A percentile compares a stretch with the other conserved stretches of the same genome.
Conservation (phyloP, 306 rosid species). For the Castanea crenata region DNA sequence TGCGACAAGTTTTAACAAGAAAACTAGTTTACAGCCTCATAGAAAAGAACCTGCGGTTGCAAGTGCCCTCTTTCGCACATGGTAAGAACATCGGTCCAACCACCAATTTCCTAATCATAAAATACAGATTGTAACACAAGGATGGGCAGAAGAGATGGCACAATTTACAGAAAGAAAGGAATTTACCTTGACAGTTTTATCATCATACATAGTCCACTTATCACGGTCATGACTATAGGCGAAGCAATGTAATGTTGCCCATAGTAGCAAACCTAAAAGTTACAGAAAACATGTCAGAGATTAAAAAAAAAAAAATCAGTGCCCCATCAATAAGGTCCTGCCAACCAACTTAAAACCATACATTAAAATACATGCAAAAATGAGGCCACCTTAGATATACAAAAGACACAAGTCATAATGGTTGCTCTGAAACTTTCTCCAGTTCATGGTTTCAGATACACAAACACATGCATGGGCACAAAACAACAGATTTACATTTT, state of each 20-base stretch:
- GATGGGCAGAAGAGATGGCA: slow-evolving; percentile 15
- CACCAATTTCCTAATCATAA: slow-evolving; percentile 72
- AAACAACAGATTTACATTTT: not conserved
- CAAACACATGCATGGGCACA: not conserved
- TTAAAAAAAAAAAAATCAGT: not conserved
- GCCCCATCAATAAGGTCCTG: not conserved
- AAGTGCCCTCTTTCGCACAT: slow-evolving; percentile 91
- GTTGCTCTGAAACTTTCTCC: not conserved
- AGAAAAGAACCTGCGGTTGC: slow-evolving; percentile 98
- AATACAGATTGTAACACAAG: slow-evolving; percentile 15
- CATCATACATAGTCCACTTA: slow-evolving; percentile 93
- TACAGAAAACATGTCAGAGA: slow-evolving; percentile 21
- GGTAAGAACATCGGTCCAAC: slow-evolving; percentile 80
- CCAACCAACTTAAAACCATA: not conserved
- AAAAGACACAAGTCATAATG: not conserved
- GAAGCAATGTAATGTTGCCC: slow-evolving; percentile 99
- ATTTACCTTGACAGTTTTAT: slow-evolving; percentile 86
- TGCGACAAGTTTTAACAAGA: slow-evolving; percentile 34
- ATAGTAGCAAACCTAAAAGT: slow-evolving; percentile 87
- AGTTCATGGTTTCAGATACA: not conserved
- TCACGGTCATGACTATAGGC: slow-evolving; percentile 78
- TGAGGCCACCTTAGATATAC: not conserved
- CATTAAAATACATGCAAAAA: not conserved
- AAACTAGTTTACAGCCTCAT: slow-evolving; percentile 82
- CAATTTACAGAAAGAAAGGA: slow-evolving; percentile 10